Conservation (phyloP, 2,329 filamentous ascomycete species). For the Cladosporium sp. region DNA sequence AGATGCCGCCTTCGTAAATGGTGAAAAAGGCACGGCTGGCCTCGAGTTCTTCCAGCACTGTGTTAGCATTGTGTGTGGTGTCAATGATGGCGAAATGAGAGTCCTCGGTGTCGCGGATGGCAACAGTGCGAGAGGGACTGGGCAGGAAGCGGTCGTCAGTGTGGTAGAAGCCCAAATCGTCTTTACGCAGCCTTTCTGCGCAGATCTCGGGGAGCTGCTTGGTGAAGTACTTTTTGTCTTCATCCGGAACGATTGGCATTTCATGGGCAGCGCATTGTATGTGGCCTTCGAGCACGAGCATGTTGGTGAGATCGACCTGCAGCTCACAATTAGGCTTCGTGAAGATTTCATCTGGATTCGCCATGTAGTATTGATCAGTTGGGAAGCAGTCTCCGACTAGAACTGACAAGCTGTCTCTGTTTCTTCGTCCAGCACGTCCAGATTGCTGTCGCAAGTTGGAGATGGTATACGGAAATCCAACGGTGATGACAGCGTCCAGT, state of each 20-base stretch:
- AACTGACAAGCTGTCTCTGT: constrained; percentile 89
- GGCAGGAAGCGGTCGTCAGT: constrained; percentile 87
- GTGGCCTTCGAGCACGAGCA: constrained; percentile 89
- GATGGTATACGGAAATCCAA: constrained; percentile 94
- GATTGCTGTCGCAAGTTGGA: constrained; percentile 94
- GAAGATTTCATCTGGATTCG: constrained; percentile 91
- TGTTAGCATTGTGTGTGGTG: constrained; percentile 77
- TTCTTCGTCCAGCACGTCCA: constrained; percentile 85
- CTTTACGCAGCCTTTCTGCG: constrained; percentile 70
- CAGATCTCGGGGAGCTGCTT: constrained; percentile 71
- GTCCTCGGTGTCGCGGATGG: constrained; percentile 86
- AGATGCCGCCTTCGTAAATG: constrained; percentile 95
- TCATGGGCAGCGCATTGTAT: constrained; percentile 94
- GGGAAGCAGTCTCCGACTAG: constrained; percentile 87
- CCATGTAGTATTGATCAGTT: constrained; percentile 96
- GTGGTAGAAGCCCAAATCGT: constrained; percentile 82
- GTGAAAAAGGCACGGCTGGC: constrained; percentile 93
- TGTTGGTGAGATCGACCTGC: constrained; percentile 88
- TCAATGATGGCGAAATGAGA: constrained; percentile 95
- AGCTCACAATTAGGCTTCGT: constrained; percentile 86
- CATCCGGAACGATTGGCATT: constrained; percentile 80
- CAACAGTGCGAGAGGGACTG: constrained; percentile 76
- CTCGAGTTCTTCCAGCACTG: constrained; percentile 92
- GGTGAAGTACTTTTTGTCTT: constrained; percentile 80
- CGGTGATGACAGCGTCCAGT: constrained; percentile 88